Evolutionary conservation across 2,329 filamentous ascomycete species (phyloP).

Genomic region (Fusarium napiforme): DNA sequence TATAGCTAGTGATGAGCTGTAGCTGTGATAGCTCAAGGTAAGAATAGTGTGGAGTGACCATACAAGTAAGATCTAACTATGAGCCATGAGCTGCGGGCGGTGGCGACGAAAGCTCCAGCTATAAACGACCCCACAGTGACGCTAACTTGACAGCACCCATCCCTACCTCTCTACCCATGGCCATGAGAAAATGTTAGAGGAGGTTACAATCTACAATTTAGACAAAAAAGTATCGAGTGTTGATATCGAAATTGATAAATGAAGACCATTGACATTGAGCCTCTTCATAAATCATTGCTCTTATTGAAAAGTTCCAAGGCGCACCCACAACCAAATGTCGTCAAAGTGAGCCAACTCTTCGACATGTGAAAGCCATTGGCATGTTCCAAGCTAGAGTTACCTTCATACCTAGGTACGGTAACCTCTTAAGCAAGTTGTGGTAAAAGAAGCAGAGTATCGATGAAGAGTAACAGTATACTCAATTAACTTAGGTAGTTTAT

Average conservation of each 20-base stretch:
- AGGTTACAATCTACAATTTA: neutral
- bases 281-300: neutral
- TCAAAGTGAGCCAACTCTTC: neutral
- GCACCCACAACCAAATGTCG: neutral
- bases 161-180: constrained; percentile 1
- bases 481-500: too few species aligned
- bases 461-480: neutral
- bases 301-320: neutral
- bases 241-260: neutral
- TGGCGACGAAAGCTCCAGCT: constrained; percentile 30
- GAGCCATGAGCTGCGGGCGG: neutral
- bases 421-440: neutral
- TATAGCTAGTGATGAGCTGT: neutral
- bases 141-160: constrained; percentile 21
- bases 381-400: neutral
- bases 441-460: neutral
- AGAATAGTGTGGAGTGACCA: neutral
- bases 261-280: too few species aligned
- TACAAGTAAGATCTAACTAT: neutral
- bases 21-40: constrained; percentile 1
- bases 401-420: neutral
- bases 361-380: constrained; percentile 15
- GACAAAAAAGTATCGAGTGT: neutral
- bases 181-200: neutral
- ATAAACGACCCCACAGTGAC: constrained; percentile 25